Percentiles rank a stretch among this genome's conserved stretches.
Conservation (phyloP, 179 eudicot genomes). For the Silene coronaria region DNA sequence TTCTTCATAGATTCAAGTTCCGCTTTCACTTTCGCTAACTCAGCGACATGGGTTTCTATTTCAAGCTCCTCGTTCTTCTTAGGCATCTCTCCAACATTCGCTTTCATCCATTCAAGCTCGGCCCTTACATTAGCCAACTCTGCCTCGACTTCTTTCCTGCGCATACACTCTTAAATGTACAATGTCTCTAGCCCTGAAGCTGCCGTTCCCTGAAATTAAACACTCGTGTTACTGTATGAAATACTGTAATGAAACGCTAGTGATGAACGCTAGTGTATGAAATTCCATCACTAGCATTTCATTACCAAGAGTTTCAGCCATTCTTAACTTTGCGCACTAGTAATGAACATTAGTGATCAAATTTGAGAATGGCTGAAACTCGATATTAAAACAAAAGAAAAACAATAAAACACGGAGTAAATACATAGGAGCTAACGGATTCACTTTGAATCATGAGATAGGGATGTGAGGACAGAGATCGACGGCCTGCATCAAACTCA, state of each 20-base stretch:
- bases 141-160: slow-evolving; percentile 7
- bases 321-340: too few species aligned
- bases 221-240: too few species aligned
- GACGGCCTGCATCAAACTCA: not conserved
- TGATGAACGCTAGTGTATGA: too few species aligned
- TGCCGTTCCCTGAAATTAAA: not conserved
- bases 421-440: not conserved
- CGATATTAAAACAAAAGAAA: not conserved
- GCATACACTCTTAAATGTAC: slow-evolving; percentile 6
- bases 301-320: too few species aligned
- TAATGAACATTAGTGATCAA: too few species aligned
- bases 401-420: not conserved
- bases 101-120: slow-evolving; percentile 15
- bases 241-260: too few species aligned
- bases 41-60: not conserved
- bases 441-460: slow-evolving; percentile 3
- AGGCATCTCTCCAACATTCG: slow-evolving; percentile 1
- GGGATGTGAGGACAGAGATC: not conserved
- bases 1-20: slow-evolving; percentile 14
- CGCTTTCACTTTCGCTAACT: slow-evolving; percentile 16
- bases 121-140: slow-evolving; percentile 8
- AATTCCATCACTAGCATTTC: too few species aligned
- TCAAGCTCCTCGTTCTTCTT: slow-evolving; percentile 7
- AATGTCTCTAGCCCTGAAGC: not conserved
- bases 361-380: not conserved